Base-by-base conservation (phyloP, 192 early-diverging fungal genomes). In the Geranomyces variabilis region DNA sequence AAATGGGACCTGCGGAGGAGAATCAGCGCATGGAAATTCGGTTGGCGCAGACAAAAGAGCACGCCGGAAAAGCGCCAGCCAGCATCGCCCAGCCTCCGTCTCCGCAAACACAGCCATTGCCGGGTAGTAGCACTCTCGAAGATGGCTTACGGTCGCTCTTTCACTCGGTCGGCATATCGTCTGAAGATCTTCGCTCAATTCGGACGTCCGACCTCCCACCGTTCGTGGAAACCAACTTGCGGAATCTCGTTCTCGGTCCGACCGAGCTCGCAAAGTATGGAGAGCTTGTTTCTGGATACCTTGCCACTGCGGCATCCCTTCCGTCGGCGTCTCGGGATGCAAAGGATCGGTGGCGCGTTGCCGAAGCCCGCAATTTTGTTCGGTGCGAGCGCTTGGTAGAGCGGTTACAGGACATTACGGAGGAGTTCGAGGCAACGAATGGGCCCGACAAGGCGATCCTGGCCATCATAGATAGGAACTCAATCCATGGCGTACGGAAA, bases 381-480 rank as follows among this genome's bases (percentile, higher is more conserved):
- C 24, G 65, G 10, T 67, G 65, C 49, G 59, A 68, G 66, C 73
- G 57, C 7, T 36, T 75, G 1, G 66, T 63, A 1, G 73, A 75
- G 59, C 31, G 65, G 43, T 34, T 75, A 8, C 24, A 60, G 55
- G 59, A 67, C 24, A 58, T 69, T 0, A 59, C 34, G 24, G 73
- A 67, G 59, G 73, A 75, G 63, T 31, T 67, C 19, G 55, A 45
- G n/a, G 47, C 1, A n/a, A 41, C 9, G 22, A 17, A 19, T 10
- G 67, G 67, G 5, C n/a, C 22, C 2, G 70, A 64, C 47, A 12
- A 33, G 41, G 29, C 30, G 7, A 45, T 75, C 21, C 48, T 75
- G 48, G 73, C 73, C 17, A 66, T 75, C 0, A 43, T 75, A 15
- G 73, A 75, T 60, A 57, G 73, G 33, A 75, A 69, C 69, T n/a